These are phyloP conservation scores for Gaertneriomyces sp. DNA, from an alignment of 192 early-diverging fungal species.

Conservation along the genomic window DNA sequence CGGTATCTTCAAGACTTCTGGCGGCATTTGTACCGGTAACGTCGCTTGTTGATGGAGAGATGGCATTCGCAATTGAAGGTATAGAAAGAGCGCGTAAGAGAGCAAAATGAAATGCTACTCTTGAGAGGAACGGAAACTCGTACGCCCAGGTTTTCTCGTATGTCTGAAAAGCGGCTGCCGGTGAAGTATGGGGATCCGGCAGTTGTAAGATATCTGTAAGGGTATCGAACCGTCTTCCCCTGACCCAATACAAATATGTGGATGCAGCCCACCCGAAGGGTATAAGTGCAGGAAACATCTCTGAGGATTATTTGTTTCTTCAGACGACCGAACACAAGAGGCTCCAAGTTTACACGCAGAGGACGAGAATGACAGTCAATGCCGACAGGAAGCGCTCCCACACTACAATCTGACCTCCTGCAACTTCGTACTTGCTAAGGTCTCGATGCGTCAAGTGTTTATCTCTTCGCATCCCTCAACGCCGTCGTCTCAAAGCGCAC, in stretches of 20 bases:
- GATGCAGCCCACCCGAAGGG: conserved; percentile 30
- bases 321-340: too few species aligned
- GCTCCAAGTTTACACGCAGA: too few species aligned
- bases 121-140: conserved; percentile 24
- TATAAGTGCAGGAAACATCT: conserved; percentile 18
- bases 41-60: neutral
- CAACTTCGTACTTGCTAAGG: too few species aligned
- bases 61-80: conserved; percentile 23
- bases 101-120: conserved; percentile 20
- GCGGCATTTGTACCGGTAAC: neutral
- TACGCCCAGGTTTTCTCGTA: conserved; percentile 29
- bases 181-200: conserved; percentile 7
- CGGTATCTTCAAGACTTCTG: conserved; percentile 18
- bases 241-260: conserved; percentile 21
- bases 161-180: conserved; percentile 9
- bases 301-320: neutral
- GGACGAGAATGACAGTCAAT: too few species aligned
- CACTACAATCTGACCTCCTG: too few species aligned
- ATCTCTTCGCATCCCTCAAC: too few species aligned
- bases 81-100: conserved; percentile 17
- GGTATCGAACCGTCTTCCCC: conserved; percentile 12
- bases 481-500: too few species aligned
- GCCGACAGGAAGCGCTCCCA: too few species aligned
- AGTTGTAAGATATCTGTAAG: conserved; percentile 19
- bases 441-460: too few species aligned